Percentiles rank a stretch among this genome's conserved stretches.
These are phyloP conservation scores for Cordia subcordata DNA, from an alignment of 257 asterid genomes.

Conservation along the genomic window DNA sequence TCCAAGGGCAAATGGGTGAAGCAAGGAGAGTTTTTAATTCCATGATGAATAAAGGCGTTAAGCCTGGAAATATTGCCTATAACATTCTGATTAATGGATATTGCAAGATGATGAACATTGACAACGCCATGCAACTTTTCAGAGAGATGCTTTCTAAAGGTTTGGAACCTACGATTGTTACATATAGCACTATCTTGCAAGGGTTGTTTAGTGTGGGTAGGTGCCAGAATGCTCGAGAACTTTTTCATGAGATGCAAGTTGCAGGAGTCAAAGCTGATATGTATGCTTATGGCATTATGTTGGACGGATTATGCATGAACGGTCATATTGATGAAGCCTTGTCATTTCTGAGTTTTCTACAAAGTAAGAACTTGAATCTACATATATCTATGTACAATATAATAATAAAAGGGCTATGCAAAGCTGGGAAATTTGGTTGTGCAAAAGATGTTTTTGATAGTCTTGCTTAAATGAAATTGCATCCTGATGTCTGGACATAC, in stretches of 20 bases:
- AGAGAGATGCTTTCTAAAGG: background rate
- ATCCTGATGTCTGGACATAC: background rate
- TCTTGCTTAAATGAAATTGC: too few species aligned
- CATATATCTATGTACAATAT: background rate
- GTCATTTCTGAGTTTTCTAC: too few species aligned
- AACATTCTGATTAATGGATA: slow-evolving; percentile 14
- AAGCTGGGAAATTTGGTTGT: too few species aligned
- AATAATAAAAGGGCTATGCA: too few species aligned
- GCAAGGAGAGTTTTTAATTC: slow-evolving; percentile 7
- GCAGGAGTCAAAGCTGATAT: background rate
- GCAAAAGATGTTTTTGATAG: too few species aligned
- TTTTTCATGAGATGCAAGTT: slow-evolving; percentile 11
- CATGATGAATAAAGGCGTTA: slow-evolving; percentile 3
- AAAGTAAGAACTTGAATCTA: background rate
- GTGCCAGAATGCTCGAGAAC: slow-evolving; percentile 1
- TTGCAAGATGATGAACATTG: slow-evolving; percentile 2
- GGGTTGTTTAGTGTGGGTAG: slow-evolving; percentile 6
- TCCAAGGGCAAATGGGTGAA: slow-evolving; percentile 9
- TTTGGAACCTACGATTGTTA: background rate
- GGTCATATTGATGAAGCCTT: background rate
- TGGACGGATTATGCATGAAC: background rate
- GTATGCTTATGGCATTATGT: background rate
- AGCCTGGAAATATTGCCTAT: slow-evolving; percentile 3
- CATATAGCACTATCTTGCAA: slow-evolving; percentile 10
- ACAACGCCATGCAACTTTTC: background rate